phyloP scores from a whole-genome alignment of 106 monocot species.

The Dendrobium huoshanense region DNA sequence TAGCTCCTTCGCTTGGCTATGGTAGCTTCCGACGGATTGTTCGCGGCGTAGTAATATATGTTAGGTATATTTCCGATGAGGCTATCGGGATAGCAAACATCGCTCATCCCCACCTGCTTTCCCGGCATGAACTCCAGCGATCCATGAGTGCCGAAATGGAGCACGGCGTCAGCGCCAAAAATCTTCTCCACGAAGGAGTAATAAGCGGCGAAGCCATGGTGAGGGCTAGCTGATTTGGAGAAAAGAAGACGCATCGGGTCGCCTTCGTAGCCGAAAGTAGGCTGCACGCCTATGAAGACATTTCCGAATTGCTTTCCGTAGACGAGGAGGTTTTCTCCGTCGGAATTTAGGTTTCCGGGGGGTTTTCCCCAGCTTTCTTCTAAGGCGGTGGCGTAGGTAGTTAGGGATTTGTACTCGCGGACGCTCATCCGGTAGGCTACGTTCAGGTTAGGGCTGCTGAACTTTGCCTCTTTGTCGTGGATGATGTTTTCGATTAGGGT shows the following conservation, averaged over 20 bases:
- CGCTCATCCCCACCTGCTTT: constrained; percentile 79
- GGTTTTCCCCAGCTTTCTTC: constrained; percentile 74
- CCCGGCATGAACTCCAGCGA: constrained; percentile 80
- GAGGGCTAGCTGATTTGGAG: constrained; percentile 70
- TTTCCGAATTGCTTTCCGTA: constrained; percentile 72
- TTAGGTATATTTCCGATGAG: constrained; percentile 76
- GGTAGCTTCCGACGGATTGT: constrained; percentile 73
- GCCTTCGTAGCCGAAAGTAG: constrained; percentile 71
- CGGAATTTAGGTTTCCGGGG: constrained; percentile 74
- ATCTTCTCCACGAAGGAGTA: constrained; percentile 67
- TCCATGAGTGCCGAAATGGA: constrained; percentile 73
- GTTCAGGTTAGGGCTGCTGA: constrained; percentile 66
- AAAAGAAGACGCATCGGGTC: constrained; percentile 78
- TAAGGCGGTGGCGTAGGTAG: constrained; percentile 42
- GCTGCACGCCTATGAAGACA: constrained; percentile 73
- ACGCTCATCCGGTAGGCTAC: constrained; percentile 61
- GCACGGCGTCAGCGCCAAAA: constrained; percentile 61
- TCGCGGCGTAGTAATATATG: constrained; percentile 73
- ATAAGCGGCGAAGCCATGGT: constrained; percentile 76
- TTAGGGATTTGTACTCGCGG: constrained; percentile 61
- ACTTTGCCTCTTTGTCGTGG: constrained; percentile 68
- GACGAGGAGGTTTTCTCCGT: constrained; percentile 63
- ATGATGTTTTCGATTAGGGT: constrained; percentile 54
- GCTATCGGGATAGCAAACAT: constrained; percentile 63
- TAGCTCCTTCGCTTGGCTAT: constrained; percentile 69